These are phyloP conservation scores for Pyrenula massariospora DNA, from an alignment of 495 filamentous ascomycete species.

Conservation along the genomic window DNA sequence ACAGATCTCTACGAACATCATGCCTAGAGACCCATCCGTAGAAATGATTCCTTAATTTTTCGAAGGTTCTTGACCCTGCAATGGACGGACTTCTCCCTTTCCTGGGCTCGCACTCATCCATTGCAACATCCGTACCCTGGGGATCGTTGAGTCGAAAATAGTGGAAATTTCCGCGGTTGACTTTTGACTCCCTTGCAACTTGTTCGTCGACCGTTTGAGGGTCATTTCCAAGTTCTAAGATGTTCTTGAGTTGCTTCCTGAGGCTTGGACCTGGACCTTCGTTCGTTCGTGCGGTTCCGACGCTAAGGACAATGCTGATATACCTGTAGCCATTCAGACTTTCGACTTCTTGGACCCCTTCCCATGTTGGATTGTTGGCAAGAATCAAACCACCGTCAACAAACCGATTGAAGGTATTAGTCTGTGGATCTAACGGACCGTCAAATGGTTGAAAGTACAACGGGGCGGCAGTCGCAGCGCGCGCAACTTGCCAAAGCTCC, in stretches of 20 bases:
- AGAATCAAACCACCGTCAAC: conserved; percentile 7
- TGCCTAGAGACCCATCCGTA: background rate
- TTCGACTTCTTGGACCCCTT: conserved; percentile 7
- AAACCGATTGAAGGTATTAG: background rate
- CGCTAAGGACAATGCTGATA: conserved; percentile 6
- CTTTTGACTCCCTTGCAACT: background rate
- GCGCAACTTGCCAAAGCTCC: conserved; percentile 10
- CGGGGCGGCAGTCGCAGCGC: conserved; percentile 9
- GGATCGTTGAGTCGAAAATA: background rate
- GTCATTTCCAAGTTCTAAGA: background rate
- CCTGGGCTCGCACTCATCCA: background rate
- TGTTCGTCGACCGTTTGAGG: background rate
- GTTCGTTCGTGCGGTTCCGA: conserved; percentile 5
- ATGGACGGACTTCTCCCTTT: background rate
- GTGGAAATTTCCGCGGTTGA: background rate
- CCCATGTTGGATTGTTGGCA: conserved; percentile 3
- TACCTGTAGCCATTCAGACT: background rate
- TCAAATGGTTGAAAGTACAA: conserved; percentile 9
- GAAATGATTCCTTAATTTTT: background rate
- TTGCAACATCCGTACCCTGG: background rate
- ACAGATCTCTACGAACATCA: background rate
- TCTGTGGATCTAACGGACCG: background rate
- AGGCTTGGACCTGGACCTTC: background rate
- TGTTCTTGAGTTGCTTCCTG: background rate
- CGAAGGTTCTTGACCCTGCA: background rate